Percentiles rank a stretch among this genome's conserved stretches.
phyloP scores from a whole-genome alignment of 2,329 filamentous ascomycete genomes.

The Cercospora sp. region DNA sequence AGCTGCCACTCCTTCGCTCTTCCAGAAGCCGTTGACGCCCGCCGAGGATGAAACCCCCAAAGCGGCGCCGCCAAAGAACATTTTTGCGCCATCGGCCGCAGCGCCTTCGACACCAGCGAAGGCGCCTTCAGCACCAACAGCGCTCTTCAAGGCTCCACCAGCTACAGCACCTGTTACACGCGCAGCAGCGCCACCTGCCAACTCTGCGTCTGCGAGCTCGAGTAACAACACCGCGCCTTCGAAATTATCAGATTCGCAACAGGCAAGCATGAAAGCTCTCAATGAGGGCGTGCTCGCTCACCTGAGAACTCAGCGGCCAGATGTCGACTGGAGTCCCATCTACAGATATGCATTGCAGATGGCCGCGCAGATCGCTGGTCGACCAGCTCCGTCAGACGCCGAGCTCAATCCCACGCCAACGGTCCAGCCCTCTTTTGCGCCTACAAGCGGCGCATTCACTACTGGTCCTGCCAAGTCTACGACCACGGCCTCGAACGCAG shows the following conservation, averaged over 20 bases:
- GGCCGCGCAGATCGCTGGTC: constrained; percentile 29
- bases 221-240: not conserved
- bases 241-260: constrained; percentile 10
- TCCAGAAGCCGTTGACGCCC: constrained; percentile 12
- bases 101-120: constrained; percentile 17
- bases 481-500: not conserved
- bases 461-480: constrained; percentile 2
- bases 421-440: not conserved
- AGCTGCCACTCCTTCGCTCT: constrained; percentile 12
- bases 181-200: constrained; percentile 12
- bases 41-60: constrained; percentile 3
- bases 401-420: constrained; percentile 15
- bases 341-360: constrained; percentile 32
- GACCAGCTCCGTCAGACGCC: constrained; percentile 12
- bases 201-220: not conserved
- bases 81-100: constrained; percentile 17
- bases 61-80: constrained; percentile 16
- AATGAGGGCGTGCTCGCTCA: constrained; percentile 35
- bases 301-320: constrained; percentile 28
- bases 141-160: constrained; percentile 17
- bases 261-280: constrained; percentile 27
- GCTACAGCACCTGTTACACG: constrained; percentile 20
- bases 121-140: constrained; percentile 13
- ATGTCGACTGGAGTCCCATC: constrained; percentile 34
- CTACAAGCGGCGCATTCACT: not conserved